Conservation (phyloP, 257 asterid genomes). For the Nicotiana tomentosiformis region DNA sequence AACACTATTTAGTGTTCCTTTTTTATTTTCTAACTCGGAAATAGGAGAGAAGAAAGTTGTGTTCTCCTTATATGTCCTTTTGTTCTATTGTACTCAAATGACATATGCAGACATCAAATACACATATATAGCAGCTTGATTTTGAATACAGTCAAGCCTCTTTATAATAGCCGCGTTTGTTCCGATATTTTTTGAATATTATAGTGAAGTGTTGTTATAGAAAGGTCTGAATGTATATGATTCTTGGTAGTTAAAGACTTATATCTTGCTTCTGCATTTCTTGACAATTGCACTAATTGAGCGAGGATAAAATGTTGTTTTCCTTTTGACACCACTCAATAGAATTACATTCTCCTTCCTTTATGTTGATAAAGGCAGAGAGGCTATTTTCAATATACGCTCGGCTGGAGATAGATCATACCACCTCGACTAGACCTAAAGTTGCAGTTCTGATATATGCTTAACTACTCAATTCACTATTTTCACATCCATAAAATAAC, state of each 20-base stretch:
- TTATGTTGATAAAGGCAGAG: too few species aligned
- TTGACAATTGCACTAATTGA: background rate
- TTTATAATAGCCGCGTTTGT: too few species aligned
- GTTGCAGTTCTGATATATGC: background rate
- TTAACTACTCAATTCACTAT: background rate
- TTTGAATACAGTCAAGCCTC: background rate
- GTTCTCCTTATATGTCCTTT: background rate
- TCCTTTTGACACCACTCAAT: background rate
- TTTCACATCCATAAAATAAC: too few species aligned
- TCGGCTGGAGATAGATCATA: background rate
- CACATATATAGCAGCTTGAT: background rate
- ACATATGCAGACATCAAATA: background rate
- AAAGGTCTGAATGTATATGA: too few species aligned
- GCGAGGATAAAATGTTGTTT: background rate
- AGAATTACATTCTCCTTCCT: background rate
- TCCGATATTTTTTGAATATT: too few species aligned
- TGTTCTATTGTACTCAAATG: background rate
- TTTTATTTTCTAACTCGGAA: background rate
- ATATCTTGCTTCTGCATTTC: background rate
- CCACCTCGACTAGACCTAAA: background rate
- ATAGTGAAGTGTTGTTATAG: too few species aligned
- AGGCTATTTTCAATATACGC: too few species aligned
- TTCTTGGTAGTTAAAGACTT: background rate
- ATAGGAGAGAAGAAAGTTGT: background rate
- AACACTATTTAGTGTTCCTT: conserved; percentile 2